Evolutionary conservation across 75 land plant species (phyloP).

Genomic region (Selaginella moellendorffii): DNA sequence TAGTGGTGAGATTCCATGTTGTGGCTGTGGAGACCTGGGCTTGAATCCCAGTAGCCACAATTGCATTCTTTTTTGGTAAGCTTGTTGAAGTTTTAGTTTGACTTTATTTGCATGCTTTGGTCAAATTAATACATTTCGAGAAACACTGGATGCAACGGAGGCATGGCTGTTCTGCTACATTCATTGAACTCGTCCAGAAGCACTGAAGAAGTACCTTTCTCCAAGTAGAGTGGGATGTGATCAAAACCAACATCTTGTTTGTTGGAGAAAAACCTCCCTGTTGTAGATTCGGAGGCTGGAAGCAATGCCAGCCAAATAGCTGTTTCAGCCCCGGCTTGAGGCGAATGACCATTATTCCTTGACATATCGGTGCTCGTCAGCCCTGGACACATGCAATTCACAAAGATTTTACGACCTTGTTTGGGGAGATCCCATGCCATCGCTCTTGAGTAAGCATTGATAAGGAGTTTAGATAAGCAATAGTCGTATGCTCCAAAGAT

Average conservation of each 20-base stretch:
- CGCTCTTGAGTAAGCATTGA: conserved; percentile 1
- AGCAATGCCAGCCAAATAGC: conserved; percentile 1
- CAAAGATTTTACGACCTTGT: not conserved
- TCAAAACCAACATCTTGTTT: not conserved
- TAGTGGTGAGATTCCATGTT: no score
- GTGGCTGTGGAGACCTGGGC: no score
- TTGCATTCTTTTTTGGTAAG: no score
- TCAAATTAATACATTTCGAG: no score
- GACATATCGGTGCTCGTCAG: not conserved
- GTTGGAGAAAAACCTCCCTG: not conserved
- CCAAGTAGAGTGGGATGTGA: not conserved
- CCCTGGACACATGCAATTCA: conserved; percentile 9
- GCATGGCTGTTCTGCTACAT: no score
- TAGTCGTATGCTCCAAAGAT: not conserved
- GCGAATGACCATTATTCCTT: not conserved
- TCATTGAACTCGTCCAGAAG: no score
- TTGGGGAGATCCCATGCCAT: conserved; percentile 1
- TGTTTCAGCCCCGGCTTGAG: not conserved
- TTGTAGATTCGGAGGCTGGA: not conserved
- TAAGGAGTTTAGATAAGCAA: not conserved
- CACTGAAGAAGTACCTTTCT: no score
- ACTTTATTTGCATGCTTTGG: no score
- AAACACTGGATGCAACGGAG: no score
- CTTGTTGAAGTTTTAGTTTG: no score
- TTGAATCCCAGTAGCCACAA: no score